These are phyloP conservation scores for Halophytophthora polymorphica DNA, from an alignment of 352 stramenopile genomes.

Conservation along the genomic window DNA sequence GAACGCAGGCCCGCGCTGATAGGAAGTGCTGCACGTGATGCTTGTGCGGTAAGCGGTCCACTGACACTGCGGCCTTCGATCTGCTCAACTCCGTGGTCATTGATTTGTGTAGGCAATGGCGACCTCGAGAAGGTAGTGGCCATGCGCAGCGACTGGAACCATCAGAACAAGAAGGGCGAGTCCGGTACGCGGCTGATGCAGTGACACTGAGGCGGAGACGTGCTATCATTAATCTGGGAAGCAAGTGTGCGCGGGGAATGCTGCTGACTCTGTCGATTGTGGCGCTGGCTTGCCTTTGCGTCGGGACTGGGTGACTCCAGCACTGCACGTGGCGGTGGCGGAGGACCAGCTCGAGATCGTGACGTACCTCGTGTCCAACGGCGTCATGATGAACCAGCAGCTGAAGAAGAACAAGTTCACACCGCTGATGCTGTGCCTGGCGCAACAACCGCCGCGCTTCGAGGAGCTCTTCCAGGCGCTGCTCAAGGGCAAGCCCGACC, in stretches of 20 bases:
- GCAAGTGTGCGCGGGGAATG: too few species aligned
- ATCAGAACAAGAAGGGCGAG: constrained; percentile 84
- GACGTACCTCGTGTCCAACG: constrained; percentile 63
- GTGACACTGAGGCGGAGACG: too few species aligned
- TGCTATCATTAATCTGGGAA: too few species aligned
- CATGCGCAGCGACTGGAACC: constrained; percentile 60
- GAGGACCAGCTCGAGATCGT: constrained; percentile 75
- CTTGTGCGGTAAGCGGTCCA: too few species aligned
- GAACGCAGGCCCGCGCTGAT: neutral
- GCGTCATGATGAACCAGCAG: constrained; percentile 64
- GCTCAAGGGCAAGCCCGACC: constrained; percentile 68
- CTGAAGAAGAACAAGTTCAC: constrained; percentile 80
- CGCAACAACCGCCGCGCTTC: constrained; percentile 62
- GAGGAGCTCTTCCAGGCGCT: constrained; percentile 62
- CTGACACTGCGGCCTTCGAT: too few species aligned
- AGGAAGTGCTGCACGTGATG: neutral
- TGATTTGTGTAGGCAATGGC: constrained; percentile 40
- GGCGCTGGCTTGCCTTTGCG: too few species aligned
- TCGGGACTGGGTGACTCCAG: too few species aligned
- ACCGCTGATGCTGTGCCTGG: constrained; percentile 69
- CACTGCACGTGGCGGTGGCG: constrained; percentile 65
- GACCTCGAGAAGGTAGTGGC: constrained; percentile 72
- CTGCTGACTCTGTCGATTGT: too few species aligned
- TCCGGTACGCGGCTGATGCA: constrained; percentile 33
- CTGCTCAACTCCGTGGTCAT: too few species aligned